Conservation (phyloP, 495 filamentous ascomycete species). For the Penicillium argentinense region DNA sequence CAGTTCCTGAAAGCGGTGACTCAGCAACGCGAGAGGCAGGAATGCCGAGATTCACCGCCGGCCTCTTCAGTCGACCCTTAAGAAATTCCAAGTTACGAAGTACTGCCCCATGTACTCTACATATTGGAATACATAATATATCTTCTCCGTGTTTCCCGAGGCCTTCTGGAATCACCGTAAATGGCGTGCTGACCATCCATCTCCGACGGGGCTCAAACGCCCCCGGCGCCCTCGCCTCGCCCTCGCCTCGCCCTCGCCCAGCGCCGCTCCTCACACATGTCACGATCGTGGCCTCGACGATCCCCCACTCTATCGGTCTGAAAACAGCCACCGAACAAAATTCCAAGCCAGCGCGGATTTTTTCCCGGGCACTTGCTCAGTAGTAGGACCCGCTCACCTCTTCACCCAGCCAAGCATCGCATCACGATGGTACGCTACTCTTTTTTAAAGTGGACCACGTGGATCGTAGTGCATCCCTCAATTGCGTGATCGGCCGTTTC, state of each 20-base stretch:
- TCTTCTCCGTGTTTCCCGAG: not conserved
- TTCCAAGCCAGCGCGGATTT: not conserved
- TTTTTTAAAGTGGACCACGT: slow-evolving; percentile 4
- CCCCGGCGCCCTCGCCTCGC: not conserved
- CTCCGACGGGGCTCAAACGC: too few relatives aligned
- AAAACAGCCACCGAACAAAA: slow-evolving; percentile 2
- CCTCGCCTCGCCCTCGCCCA: not conserved
- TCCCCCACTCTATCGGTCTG: not conserved
- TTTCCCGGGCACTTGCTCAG: too few relatives aligned
- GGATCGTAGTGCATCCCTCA: not conserved
- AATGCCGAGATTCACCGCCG: not conserved
- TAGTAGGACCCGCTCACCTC: not conserved
- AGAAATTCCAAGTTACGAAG: too few relatives aligned
- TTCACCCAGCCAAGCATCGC: slow-evolving; percentile 1
- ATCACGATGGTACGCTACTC: not conserved
- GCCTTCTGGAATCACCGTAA: not conserved
- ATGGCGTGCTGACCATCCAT: not conserved
- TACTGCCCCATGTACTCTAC: too few relatives aligned
- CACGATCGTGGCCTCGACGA: not conserved
- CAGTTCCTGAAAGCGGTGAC: slow-evolving; percentile 1
- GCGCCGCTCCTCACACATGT: not conserved
- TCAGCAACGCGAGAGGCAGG: slow-evolving; percentile 2
- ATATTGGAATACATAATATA: too few relatives aligned
- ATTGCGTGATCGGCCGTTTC: not conserved
- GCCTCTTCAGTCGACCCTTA: too few relatives aligned